Evolutionary conservation across 345 rosid genomes (phyloP).

Genomic region (Salix udensis): DNA sequence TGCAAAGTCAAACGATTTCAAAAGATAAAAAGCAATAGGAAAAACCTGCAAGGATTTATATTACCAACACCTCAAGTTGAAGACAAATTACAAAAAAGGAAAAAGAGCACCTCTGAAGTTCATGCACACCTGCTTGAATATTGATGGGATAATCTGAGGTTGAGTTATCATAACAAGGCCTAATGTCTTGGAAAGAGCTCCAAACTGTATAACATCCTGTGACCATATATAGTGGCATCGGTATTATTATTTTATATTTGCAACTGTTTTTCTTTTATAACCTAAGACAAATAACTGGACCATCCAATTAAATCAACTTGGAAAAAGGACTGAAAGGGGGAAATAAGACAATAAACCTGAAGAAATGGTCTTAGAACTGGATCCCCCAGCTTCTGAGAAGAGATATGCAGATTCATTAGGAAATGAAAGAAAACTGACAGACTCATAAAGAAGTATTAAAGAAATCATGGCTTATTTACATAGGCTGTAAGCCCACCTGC

Average conservation of each 20-base stretch:
- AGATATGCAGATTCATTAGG: conserved; percentile 13
- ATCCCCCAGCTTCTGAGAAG: conserved; percentile 67
- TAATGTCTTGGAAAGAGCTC: conserved; percentile 81
- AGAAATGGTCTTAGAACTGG: conserved; percentile 89
- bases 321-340: background rate
- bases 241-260: background rate
- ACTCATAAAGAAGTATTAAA: background rate
- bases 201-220: conserved; percentile 82
- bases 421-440: conserved; percentile 1
- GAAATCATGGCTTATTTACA: background rate
- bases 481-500: conserved; percentile 46
- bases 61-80: background rate
- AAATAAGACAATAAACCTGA: conserved; percentile 42
- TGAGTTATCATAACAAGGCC: conserved; percentile 85
- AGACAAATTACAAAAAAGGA: background rate
- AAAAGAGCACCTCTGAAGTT: too few species aligned
- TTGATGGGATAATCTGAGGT: conserved; percentile 81
- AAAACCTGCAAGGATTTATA: background rate
- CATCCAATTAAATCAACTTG: background rate
- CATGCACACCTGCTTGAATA: conserved; percentile 66
- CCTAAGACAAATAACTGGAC: background rate
- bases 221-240: conserved; percentile 1
- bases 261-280: background rate
- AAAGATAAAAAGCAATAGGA: too few species aligned
- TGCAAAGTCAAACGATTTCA: too few species aligned